phyloP scores from a whole-genome alignment of 768 basidiomycete species.

The Serendipita sp. region DNA sequence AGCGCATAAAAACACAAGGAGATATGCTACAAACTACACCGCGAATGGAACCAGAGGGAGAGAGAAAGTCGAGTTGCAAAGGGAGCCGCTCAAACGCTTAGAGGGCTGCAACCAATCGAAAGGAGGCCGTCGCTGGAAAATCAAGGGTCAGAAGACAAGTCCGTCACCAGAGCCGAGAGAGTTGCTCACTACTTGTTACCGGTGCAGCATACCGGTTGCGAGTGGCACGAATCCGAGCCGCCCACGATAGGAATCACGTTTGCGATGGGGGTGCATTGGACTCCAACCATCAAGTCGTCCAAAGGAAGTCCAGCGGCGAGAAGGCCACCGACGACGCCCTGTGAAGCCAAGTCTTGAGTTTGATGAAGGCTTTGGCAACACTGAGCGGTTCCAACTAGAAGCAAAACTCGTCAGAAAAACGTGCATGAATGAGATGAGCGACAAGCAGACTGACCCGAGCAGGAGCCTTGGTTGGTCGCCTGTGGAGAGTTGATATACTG shows the following conservation, averaged over 20 bases:
- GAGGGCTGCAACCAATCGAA: not conserved
- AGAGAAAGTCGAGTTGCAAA: too few relatives aligned
- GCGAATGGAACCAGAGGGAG: too few relatives aligned
- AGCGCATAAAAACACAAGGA: too few relatives aligned
- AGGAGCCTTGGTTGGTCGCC: not conserved
- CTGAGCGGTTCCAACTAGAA: not conserved
- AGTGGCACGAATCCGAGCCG: not conserved
- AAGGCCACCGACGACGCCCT: not conserved
- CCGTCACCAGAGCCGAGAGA: not conserved
- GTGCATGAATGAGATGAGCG: not conserved
- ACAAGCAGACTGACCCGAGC: not conserved
- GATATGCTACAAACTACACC: too few relatives aligned
- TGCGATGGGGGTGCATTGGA: not conserved
- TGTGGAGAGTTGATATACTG: slow-evolving; percentile 1
- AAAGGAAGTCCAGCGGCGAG: not conserved
- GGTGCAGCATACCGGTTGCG: not conserved
- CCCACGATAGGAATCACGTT: not conserved
- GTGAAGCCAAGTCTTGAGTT: not conserved
- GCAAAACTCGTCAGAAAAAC: not conserved
- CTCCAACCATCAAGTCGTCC: not conserved
- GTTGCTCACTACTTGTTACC: not conserved
- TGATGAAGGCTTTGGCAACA: slow-evolving; percentile 6
- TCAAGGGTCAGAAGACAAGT: not conserved
- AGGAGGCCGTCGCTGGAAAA: not conserved
- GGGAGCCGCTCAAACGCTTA: not conserved